A percentile compares a stretch with the other conserved stretches of the same genome.
phyloP scores from a whole-genome alignment of 805 yeast species.

The Lipomyces spencermartinsiae region DNA sequence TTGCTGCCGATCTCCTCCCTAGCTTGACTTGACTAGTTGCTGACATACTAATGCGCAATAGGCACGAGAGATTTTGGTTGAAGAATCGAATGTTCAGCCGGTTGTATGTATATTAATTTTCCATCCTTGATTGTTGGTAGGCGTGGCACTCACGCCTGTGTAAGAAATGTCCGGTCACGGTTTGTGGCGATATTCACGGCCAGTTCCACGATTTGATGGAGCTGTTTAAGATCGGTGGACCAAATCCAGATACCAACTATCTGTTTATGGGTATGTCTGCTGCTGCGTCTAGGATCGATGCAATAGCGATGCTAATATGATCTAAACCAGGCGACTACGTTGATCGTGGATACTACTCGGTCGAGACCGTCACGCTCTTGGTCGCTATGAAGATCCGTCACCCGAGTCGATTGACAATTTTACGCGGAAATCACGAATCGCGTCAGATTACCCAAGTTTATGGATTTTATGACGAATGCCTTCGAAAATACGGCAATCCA shows the following conservation, averaged over 20 bases:
- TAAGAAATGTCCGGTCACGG: conserved; percentile 84
- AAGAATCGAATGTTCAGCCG: conserved; percentile 93
- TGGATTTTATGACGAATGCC: conserved; percentile 94
- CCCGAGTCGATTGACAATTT: conserved; percentile 87
- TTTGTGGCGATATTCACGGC: conserved; percentile 93
- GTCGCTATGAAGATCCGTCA: conserved; percentile 92
- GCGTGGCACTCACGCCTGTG: background rate
- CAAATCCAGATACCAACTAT: conserved; percentile 89
- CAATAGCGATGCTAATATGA: background rate
- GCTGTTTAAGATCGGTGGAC: conserved; percentile 90
- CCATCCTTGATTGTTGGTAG: background rate
- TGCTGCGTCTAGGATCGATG: background rate
- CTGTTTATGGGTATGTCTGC: conserved; percentile 66
- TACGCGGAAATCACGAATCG: conserved; percentile 94
- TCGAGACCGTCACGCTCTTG: conserved; percentile 86
- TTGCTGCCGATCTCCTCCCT: background rate
- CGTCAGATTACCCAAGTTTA: conserved; percentile 96
- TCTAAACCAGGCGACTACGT: conserved; percentile 70
- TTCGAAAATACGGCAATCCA: conserved; percentile 90
- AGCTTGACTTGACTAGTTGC: background rate
- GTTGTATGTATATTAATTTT: conserved; percentile 52
- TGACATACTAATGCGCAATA: conserved; percentile 6
- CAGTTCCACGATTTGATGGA: conserved; percentile 96
- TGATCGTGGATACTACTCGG: conserved; percentile 86
- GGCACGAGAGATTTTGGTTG: conserved; percentile 75